A percentile compares a stretch with the other conserved stretches of the same genome.
phyloP scores from a whole-genome alignment of 2,329 filamentous ascomycete species.

The Anisogramma anomala region DNA sequence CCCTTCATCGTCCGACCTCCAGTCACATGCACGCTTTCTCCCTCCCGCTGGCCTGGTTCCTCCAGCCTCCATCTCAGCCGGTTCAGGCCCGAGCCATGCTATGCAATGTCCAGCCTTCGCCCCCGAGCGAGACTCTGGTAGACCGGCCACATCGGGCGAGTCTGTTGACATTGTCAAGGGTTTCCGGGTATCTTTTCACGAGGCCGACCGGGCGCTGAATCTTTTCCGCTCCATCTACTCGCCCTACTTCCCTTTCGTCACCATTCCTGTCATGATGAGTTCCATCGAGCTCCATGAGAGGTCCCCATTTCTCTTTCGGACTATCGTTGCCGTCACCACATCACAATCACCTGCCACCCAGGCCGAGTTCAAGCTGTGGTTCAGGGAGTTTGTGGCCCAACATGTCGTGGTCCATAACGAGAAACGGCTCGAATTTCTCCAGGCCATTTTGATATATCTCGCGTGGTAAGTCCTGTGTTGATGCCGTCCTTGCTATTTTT shows the following conservation, averaged over 20 bases:
- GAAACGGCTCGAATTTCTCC: conserved; percentile 25
- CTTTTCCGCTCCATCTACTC: conserved; percentile 25
- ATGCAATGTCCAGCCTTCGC: not conserved
- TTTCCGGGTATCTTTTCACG: conserved; percentile 22
- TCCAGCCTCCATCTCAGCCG: conserved; percentile 1
- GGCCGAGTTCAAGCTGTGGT: conserved; percentile 24
- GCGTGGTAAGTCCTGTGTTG: conserved; percentile 23
- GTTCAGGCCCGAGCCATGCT: not conserved
- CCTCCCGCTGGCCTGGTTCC: conserved; percentile 1
- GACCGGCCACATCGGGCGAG: not conserved
- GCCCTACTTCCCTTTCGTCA: conserved; percentile 29
- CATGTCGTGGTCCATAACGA: conserved; percentile 28
- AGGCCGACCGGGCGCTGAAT: conserved; percentile 24
- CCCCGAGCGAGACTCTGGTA: not conserved
- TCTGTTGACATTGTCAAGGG: conserved; percentile 26
- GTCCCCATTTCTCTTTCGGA: conserved; percentile 28
- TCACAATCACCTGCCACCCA: conserved; percentile 24
- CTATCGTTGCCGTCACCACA: conserved; percentile 24
- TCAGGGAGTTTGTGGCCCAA: conserved; percentile 26
- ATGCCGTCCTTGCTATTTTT: too few relatives aligned
- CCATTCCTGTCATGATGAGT: conserved; percentile 18
- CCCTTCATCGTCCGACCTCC: conserved; percentile 3
- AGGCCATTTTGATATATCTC: conserved; percentile 27
- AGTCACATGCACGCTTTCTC: conserved; percentile 4
- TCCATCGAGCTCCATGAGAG: conserved; percentile 22